Conservation (phyloP, 495 filamentous ascomycete species). For the Xylaria scruposa region DNA sequence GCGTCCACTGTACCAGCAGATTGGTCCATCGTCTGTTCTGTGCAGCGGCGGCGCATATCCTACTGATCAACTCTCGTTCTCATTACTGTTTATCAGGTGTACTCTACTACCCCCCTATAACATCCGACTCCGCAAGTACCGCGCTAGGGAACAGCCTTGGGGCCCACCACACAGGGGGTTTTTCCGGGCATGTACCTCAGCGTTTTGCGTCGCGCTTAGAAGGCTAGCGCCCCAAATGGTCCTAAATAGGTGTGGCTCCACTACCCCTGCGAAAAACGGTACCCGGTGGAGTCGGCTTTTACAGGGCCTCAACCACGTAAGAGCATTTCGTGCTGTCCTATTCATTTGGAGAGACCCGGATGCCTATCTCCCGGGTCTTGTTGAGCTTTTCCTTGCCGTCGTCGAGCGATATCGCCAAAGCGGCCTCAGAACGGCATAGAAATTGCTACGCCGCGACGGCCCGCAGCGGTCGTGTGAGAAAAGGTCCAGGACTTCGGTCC, state of each 20-base stretch:
- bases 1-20: conserved; percentile 34
- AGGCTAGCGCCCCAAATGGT: too few relatives aligned
- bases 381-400: background rate
- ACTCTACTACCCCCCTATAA: too few relatives aligned
- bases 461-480: conserved; percentile 7
- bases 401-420: background rate
- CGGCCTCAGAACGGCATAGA: background rate
- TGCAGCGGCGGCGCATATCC: conserved; percentile 12
- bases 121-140: too few relatives aligned
- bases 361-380: background rate
- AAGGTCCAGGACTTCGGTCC: background rate
- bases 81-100: conserved; percentile 4
- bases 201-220: too few relatives aligned
- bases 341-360: background rate
- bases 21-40: conserved; percentile 23
- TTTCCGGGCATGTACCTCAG: too few relatives aligned
- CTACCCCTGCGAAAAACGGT: too few relatives aligned
- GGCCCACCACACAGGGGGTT: too few relatives aligned
- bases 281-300: too few relatives aligned
- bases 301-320: too few relatives aligned
- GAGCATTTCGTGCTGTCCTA: background rate
- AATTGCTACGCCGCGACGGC: conserved; percentile 5
- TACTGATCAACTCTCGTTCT: background rate
- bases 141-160: too few relatives aligned
- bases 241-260: too few relatives aligned